phyloP scores from a whole-genome alignment of 768 basidiomycete species.

The Infundibulicybe gibba region DNA sequence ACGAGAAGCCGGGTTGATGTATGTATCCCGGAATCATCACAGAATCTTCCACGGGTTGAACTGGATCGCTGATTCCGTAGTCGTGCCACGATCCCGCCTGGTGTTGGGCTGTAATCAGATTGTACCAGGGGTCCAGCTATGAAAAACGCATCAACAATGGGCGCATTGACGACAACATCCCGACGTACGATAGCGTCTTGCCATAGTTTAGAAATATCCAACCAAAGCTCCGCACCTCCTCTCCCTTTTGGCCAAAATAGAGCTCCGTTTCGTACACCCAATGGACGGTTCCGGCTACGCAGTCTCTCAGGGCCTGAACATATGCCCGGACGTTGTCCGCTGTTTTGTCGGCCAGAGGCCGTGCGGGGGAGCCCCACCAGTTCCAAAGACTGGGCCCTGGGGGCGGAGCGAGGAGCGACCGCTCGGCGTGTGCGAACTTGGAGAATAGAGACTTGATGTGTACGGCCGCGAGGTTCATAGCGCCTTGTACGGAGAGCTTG shows the following conservation, averaged over 20 bases:
- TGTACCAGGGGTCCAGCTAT: no score
- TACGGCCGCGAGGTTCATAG: constrained; percentile 36
- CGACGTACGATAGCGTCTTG: no score
- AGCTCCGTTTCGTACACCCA: constrained; percentile 65
- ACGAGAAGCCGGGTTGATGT: no score
- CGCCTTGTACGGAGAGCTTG: constrained; percentile 44
- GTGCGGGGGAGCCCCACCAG: not conserved
- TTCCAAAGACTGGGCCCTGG: not conserved
- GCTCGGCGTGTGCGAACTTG: constrained; percentile 27
- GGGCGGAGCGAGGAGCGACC: constrained; percentile 10
- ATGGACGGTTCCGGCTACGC: constrained; percentile 54
- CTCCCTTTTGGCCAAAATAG: constrained; percentile 55
- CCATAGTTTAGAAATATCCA: constrained; percentile 49
- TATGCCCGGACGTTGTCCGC: constrained; percentile 17
- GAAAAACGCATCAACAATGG: no score
- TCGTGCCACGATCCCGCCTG: no score
- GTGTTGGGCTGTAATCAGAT: no score
- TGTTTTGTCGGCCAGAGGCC: no score
- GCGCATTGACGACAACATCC: no score
- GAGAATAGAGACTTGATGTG: constrained; percentile 34
- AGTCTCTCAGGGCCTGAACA: constrained; percentile 50
- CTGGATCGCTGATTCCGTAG: no score
- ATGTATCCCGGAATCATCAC: no score
- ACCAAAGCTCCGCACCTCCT: constrained; percentile 55
- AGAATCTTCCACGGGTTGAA: no score